Base-by-base conservation (phyloP, 805 yeast genomes). In the Lipomyces lipofer region DNA sequence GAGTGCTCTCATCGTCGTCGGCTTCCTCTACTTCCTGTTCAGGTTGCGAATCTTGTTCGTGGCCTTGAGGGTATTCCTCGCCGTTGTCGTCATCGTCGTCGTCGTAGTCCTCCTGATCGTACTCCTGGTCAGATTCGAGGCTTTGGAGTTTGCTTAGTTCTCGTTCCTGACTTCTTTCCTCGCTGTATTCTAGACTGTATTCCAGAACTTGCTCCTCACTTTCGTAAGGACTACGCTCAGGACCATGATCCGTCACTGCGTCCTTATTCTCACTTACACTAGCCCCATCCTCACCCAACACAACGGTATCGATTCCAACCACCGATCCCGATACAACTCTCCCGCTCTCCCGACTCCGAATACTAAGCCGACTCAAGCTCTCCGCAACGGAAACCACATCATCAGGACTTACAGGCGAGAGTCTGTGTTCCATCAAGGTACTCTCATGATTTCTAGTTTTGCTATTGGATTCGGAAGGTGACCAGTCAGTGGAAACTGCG, bases 341-440 rank as follows among this genome's bases (percentile, higher is more conserved):
- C 38, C 22, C 13, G 19, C 22, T 27, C n/a, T 36, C 43, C 6
- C 30, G 35, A 27, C 51, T 48, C 1, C 35, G 33, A 19, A 48
- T 29, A 33, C 54, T 50, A 32, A 51, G 17, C 36, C 50, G 28
- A 25, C 50, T 45, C 21, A 51, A 45, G 33, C 47, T 45, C 22
- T 45, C 50, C 12, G 54, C 50, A 25, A 50, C 53, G 19, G 43
- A 46, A 27, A 40, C 29, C 25, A 49, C 52, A 24, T 43, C 47
- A 4, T 43, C 52, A 19, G 17, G 36, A 28, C 47, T 32, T 13
- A 49, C 42, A 13, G 52, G 42, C 29, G 52, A 49, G n/a, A n/a
- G n/a, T n/a, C n/a, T n/a, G n/a, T n/a, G n/a, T n/a, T n/a, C n/a
- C n/a, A n/a, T n/a, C n/a, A n/a, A n/a, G n/a, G n/a, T n/a, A n/a